Base-by-base conservation (phyloP, 2,329 filamentous ascomycete genomes). In the Colletotrichum sp. region DNA sequence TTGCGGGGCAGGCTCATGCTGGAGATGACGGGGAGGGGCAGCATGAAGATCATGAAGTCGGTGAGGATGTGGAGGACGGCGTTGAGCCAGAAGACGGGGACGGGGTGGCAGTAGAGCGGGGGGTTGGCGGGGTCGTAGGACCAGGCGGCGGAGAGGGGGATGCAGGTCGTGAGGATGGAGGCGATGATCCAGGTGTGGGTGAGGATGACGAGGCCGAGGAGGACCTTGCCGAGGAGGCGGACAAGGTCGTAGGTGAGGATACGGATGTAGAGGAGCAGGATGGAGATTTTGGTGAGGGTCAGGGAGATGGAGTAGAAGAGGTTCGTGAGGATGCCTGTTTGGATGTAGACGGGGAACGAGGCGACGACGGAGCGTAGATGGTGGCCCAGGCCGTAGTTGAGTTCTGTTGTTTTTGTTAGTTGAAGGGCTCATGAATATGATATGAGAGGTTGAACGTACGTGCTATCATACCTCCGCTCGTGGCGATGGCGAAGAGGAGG, bases 11-110 rank as follows among this genome's bases (percentile, higher is more conserved):
- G 83, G n/a, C 84, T 81, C 12, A 89, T 80, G 13, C 86, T 84
- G 79, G 84, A 82, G 8, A 88, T 84, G 27, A 89, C 82, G 28
- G 88, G 81, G 5, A 86, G 79, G 0, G 87, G 87, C 34, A 89
- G 77, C 2, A 80, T 39, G 22, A 80, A 80, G 65, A 82, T 79
- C 19, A 79, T n/a, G 27, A 82, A 78, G 55, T 81, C 80, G n/a
- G 78, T 80, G 27, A 72, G 73, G 8, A 79, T 78, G 34, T 81
- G 78, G 4, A 81, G 57, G 32, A 76, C 78, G 6, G 79, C 78
- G 60, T 79, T 80, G 32, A 69, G 76, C 77, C 80, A 82, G 79
- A 79, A 82, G 28, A 80, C 66, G 55, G 36, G 11, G n/a, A 55
- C 15, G 13, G 68, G 71, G 36, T 79, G 78, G 73, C 78, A 79